These are phyloP conservation scores for Truncatella angustata DNA, from an alignment of 2,329 filamentous ascomycete genomes.

Conservation along the genomic window DNA sequence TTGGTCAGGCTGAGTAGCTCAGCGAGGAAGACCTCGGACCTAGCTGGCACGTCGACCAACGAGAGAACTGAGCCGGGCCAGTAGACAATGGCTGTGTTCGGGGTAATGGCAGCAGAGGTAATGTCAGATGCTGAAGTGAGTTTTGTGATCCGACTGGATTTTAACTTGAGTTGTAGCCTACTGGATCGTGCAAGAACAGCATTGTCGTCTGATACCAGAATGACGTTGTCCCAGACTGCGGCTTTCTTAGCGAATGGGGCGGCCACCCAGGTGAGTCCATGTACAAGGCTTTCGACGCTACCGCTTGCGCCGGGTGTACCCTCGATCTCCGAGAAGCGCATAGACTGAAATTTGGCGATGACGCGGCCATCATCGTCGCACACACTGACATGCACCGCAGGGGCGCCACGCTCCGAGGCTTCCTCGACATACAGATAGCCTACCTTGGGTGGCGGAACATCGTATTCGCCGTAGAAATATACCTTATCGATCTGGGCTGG, in stretches of 20 bases:
- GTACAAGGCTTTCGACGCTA: constrained; percentile 29
- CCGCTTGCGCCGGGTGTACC: constrained; percentile 17
- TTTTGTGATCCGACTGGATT: too few species aligned
- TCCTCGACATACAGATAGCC: constrained; percentile 33
- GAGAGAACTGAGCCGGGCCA: too few species aligned
- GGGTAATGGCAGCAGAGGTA: too few species aligned
- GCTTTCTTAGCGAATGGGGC: constrained; percentile 28
- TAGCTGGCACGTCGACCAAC: too few species aligned
- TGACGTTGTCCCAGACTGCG: constrained; percentile 17
- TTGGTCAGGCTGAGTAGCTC: too few species aligned
- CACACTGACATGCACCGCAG: constrained; percentile 28
- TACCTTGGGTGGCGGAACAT: constrained; percentile 31
- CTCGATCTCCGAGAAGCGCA: constrained; percentile 40
- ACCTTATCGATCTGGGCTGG: neutral
- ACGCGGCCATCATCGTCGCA: constrained; percentile 21
- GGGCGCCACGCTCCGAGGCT: constrained; percentile 20
- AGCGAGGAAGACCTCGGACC: too few species aligned
- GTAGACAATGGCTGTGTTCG: too few species aligned
- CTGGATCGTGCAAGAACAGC: neutral
- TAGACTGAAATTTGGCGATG: constrained; percentile 28
- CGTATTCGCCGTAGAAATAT: neutral
- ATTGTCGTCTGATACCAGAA: constrained; percentile 24
- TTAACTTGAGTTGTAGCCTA: too few species aligned
- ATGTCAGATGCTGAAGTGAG: too few species aligned
- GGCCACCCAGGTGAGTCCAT: constrained; percentile 36